Conservation (phyloP, 2,329 filamentous ascomycete genomes). For the Grosmannia penicillata region DNA sequence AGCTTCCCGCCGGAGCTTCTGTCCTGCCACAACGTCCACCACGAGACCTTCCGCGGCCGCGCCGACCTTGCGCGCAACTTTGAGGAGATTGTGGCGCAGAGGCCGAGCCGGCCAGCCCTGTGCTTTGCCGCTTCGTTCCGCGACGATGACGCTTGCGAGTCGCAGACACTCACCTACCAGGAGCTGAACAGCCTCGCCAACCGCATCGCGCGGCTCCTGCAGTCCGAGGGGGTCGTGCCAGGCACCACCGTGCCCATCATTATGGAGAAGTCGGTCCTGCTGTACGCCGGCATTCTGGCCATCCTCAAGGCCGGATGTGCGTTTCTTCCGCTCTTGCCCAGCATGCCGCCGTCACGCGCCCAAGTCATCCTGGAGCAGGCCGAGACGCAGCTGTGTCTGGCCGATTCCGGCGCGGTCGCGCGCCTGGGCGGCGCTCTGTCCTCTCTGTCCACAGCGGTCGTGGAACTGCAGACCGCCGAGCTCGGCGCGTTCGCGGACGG, state of each 20-base stretch:
- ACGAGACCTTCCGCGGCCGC: conserved; percentile 17
- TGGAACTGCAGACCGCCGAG: conserved; percentile 19
- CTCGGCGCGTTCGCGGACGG: conserved; percentile 8
- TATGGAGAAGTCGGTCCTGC: conserved; percentile 59
- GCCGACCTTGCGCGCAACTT: conserved; percentile 37
- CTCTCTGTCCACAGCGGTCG: conserved; percentile 4
- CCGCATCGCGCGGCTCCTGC: conserved; percentile 41
- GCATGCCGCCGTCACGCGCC: conserved; percentile 49
- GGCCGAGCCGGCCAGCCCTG: conserved; percentile 45
- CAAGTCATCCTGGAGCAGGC: conserved; percentile 48
- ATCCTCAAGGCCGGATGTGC: conserved; percentile 61
- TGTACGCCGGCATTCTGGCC: conserved; percentile 64
- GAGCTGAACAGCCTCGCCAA: conserved; percentile 52
- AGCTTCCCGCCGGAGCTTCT: conserved; percentile 19
- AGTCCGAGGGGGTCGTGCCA: conserved; percentile 25
- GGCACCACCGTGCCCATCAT: conserved; percentile 55
- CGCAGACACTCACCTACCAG: conserved; percentile 42
- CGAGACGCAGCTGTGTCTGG: conserved; percentile 28
- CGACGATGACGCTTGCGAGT: conserved; percentile 16
- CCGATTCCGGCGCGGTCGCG: conserved; percentile 5
- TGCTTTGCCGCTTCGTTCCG: conserved; percentile 41
- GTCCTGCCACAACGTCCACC: conserved; percentile 33
- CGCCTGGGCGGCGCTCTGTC: neutral
- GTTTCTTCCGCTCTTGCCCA: conserved; percentile 66
- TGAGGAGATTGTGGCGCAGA: conserved; percentile 30